Base-by-base conservation (phyloP, 148 eudicot species). In the Cornus suecica region DNA sequence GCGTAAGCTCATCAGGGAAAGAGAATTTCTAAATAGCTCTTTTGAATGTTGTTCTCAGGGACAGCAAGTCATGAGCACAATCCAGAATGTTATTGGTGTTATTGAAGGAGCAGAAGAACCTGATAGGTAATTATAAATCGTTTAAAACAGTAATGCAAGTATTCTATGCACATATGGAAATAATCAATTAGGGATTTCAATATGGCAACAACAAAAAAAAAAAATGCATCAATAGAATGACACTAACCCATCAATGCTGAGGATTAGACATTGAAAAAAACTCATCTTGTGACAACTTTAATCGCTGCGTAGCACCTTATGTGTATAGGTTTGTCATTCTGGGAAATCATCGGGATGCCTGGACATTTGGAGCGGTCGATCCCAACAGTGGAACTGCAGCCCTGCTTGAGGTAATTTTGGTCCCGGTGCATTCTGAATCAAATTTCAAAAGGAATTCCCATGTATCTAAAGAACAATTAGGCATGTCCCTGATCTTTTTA, bases 311-410 rank as follows among this genome's bases (percentile, higher is more conserved):
- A 58, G 26, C 71, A 68, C 41, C 11, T 32, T 70, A 20, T 18
- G 20, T 70, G 13, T n/a, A 16, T 66, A 89, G 92, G 66, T 89
- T 65, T 78, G 87, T 89, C 45, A 89, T 89, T 77, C 81, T 89
- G 68, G 92, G 92, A 28, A 87, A 89, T 75, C 92, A 89, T 80
- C 77, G 92, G 63, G 92, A 89, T 76, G 92, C 92, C 34, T 87
- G 90, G 92, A 84, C 92, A 42, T 89, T 89, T 77, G 92, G 90
- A 79, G 92, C 90, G 66, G 92, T 82, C 78, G 92, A 89, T 85
- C 92, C 92, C 78, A 89, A 87, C 71, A 89, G 92, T 83, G 92
- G 92, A 62, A 87, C 92, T 63, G 90, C 92, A 79, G 52, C 88
- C 45, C 73, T 89, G 74, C 88, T 89, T 66, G 90, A 84, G 90